Evolutionary conservation across 2,329 filamentous ascomycete species (phyloP).

Genomic region (Colletotrichum camelliae): DNA sequence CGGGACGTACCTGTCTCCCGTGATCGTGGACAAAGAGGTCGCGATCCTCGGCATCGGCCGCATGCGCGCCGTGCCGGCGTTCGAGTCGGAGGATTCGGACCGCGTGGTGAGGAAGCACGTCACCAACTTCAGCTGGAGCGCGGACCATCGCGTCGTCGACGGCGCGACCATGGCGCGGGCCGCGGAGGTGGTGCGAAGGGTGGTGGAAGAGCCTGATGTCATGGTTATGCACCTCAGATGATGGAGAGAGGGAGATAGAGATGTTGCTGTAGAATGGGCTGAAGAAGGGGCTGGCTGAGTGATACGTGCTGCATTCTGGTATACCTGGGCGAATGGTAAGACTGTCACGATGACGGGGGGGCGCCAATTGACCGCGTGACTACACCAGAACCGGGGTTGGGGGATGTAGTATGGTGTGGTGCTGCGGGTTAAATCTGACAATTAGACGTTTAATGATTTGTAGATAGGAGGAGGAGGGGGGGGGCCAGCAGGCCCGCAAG

Average conservation of each 20-base stretch:
- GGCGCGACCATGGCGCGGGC: constrained; percentile 94
- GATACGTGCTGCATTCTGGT: neutral
- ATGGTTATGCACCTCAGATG: constrained; percentile 85
- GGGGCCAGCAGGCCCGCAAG: neutral
- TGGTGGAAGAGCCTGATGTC: constrained; percentile 83
- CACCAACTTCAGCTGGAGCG: constrained; percentile 94
- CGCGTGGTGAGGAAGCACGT: constrained; percentile 77
- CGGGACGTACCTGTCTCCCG: constrained; percentile 87
- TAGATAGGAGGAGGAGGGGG: neutral
- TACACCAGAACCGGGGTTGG: neutral
- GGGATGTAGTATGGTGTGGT: neutral
- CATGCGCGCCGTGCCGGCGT: constrained; percentile 81
- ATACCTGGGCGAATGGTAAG: neutral
- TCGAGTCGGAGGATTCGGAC: constrained; percentile 56
- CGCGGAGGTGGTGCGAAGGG: constrained; percentile 77
- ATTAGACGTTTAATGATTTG: neutral
- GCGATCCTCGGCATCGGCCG: constrained; percentile 90
- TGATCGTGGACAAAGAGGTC: constrained; percentile 90
- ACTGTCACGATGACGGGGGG: neutral
- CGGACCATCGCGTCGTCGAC: constrained; percentile 92
- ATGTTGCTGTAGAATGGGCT: neutral
- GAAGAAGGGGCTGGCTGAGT: neutral
- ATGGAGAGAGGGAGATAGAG: neutral
- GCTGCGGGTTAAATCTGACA: neutral
- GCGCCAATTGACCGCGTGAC: neutral